phyloP scores from a whole-genome alignment of 768 basidiomycete species.

The Suillus subaureus region DNA sequence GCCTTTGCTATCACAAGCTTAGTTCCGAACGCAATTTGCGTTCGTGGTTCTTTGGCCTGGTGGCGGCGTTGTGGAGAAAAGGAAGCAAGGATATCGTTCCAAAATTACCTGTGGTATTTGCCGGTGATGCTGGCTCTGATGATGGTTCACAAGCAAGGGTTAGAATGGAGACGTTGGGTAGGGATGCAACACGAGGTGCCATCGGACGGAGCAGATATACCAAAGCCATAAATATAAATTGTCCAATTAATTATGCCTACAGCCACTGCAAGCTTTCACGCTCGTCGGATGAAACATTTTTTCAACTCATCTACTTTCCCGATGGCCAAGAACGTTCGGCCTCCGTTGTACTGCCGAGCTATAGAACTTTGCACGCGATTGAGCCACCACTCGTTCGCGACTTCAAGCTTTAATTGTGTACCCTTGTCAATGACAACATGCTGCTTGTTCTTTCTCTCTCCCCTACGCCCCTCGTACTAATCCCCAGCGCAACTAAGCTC shows the following conservation, averaged over 20 bases:
- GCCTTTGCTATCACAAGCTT: constrained; percentile 78
- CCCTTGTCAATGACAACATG: neutral
- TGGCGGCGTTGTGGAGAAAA: constrained; percentile 74
- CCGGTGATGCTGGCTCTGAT: constrained; percentile 88
- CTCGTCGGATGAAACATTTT: neutral
- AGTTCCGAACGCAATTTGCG: constrained; percentile 72
- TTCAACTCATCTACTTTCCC: neutral
- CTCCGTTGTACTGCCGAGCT: neutral
- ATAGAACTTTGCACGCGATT: neutral
- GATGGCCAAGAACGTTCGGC: neutral
- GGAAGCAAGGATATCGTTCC: constrained; percentile 76
- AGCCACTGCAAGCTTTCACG: neutral
- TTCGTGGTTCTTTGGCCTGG: constrained; percentile 71
- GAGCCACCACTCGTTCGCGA: neutral
- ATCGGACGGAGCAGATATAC: neutral
- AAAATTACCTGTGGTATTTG: constrained; percentile 86
- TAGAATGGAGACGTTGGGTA: constrained; percentile 74
- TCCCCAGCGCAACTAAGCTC: neutral
- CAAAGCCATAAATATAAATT: neutral
- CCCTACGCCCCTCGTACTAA: neutral
- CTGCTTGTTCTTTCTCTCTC: neutral
- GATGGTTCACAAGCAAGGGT: constrained; percentile 92
- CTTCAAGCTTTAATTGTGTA: neutral
- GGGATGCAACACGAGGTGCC: constrained; percentile 25
- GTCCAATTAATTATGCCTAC: neutral